These are phyloP conservation scores for Bretziella fagacearum DNA, from an alignment of 2,329 filamentous ascomycete species.

Conservation along the genomic window DNA sequence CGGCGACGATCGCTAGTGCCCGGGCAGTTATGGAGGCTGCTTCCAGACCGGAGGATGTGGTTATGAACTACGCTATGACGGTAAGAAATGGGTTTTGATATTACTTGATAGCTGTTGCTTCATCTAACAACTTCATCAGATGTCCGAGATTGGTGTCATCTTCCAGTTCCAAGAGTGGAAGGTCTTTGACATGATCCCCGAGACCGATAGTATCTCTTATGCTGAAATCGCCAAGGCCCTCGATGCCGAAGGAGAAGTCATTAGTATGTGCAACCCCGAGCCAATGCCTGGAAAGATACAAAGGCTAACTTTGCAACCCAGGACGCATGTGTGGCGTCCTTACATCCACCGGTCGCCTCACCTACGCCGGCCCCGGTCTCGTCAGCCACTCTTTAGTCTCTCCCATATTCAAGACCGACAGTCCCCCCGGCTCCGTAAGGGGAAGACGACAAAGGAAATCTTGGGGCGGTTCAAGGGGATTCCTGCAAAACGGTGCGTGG, in stretches of 20 bases:
- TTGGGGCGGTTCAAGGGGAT: too few relatives aligned
- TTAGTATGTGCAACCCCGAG: conserved; percentile 12
- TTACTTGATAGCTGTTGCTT: background rate
- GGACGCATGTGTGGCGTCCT: conserved; percentile 6
- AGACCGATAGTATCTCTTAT: conserved; percentile 18
- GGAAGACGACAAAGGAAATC: too few relatives aligned
- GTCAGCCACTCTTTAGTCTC: too few relatives aligned
- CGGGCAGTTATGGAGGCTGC: background rate
- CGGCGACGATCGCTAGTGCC: background rate
- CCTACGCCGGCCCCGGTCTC: too few relatives aligned
- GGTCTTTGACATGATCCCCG: conserved; percentile 21
- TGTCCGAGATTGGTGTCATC: conserved; percentile 16
- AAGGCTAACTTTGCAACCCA: background rate
- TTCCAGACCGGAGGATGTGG: background rate
- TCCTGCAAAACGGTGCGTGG: too few relatives aligned
- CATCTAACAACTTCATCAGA: background rate
- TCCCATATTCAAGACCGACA: too few relatives aligned
- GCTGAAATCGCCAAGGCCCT: conserved; percentile 19
- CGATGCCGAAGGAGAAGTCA: conserved; percentile 19
- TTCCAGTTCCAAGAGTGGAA: conserved; percentile 21
- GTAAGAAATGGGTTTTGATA: background rate
- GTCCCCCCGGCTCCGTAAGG: too few relatives aligned
- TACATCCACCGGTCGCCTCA: too few relatives aligned
- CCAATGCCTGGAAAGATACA: background rate
- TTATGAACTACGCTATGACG: conserved; percentile 2